Evolutionary conservation across 768 basidiomycete genomes (phyloP), one percentile per base, ranked within the genome.

Genomic region (Auricularia sp.): DNA sequence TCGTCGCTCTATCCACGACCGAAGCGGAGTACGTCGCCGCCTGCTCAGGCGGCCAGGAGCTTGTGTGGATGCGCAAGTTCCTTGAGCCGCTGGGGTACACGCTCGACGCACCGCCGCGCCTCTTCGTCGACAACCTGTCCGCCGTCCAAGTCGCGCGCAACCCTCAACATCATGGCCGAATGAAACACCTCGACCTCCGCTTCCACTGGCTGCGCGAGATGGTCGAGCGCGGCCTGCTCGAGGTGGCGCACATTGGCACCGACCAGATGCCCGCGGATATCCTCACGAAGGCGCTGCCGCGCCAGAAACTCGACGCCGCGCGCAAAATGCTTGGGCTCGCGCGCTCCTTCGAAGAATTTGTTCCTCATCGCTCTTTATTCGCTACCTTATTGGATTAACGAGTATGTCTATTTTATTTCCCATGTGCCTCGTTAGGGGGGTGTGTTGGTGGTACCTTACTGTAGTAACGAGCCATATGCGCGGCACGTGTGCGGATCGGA

Each of bases 1-100:
- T 66, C 12, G 70, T 73, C 18, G 65, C 73, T 0, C 61, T 62
- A 3, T 75, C 73, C 8, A 71, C 70, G 16, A 71, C 70, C 14
- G 69, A 75, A 53, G 51, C 51, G 8, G 51, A 53, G 18, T 53
- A 53, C 51, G 51, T 53, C n/a, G 51, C 51, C 16, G 51, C 51
- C 16, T 7, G 8, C 6, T n/a, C n/a, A 7, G 23, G 10, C 7
- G 51, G 51, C 6, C 51, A 53, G 18, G 51, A 53, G 18, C n/a
- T 53, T 7, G 16, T 53, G 16, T 53, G 51, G 51, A 53, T 53
- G 51, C 51, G 51, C 16, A 53, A 18, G 51, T 53, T 10, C 51
- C 51, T 53, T 16, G n/a, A 53, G 51, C n/a, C 16, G 6, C 6
- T 53, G n/a, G 51, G 51, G 6, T 36, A 14, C 63, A 12, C 6